Base-by-base conservation (phyloP, 2,329 filamentous ascomycete genomes). In the Didymella pomorum region DNA sequence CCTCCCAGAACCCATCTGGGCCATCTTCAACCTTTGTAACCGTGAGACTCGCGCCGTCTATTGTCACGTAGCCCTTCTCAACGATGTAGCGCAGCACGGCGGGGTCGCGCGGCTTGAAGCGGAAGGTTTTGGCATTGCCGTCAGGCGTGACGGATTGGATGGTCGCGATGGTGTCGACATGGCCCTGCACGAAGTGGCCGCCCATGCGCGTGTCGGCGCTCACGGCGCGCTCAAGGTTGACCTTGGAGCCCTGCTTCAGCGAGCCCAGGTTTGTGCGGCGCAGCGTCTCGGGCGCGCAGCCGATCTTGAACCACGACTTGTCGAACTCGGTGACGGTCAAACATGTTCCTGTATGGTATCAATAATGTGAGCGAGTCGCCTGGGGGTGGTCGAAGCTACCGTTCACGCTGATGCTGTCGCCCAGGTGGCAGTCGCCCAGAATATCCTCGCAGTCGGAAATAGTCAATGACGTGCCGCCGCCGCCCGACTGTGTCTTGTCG, bases 111-210 rank as follows among this genome's bases (percentile, higher is more conserved):
- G 94, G 93, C 75, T 84, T 82, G 77, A 99, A 88, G 35, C 94
- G 86, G 77, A 98, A 90, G 1, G 92, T 96, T 61, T 96, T 78
- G 7, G 95, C 92, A 79, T 98, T 97, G 56, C 94, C 93, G 78
- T 99, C 95, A 3, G 89, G 87, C 18, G 85, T 88, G 33, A 90
- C 85, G 42, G 86, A 85, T 37, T 89, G 74, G 60, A 99, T 90
- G 42, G 84, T 86, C 0, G 94, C 95, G 37, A 89, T 87, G 11
- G 92, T 94, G 78, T 99, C 96, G 60, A 99, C 94, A 78, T 99
- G 95, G 39, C 95, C 95, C 80, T 99, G 96, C 29, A 98, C 94
- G 71, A 98, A 97, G 80, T 99, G 95, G 0, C 95, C 95, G 45
- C 96, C 95, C 92, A 99, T 98, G 54, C 95, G 91, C 44, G 94